Evolutionary conservation across 169 alveolate genomes (phyloP), one percentile per base, ranked within the genome.

Genomic region (Plasmodium chabaudi): DNA sequence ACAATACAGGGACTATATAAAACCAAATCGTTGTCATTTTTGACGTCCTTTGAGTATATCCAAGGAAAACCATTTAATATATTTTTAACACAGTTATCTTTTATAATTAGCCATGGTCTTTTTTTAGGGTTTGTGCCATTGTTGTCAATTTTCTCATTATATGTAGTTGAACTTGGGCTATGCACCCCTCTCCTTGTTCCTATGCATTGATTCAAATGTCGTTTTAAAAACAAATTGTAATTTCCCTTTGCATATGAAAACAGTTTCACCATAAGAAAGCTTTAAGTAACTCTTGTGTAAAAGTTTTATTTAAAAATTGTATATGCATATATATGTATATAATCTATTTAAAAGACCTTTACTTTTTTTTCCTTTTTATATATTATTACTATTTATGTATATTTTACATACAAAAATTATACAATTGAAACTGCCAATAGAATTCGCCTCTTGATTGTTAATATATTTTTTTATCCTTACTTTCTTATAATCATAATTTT

Each of bases 41-140:
- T 73, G 21, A 89, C 82, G 23, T 89, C 93, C 25, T 75, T 89
- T 5, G 87, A 44, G 60, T 72, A 89, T 57, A 89, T 6, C 93
- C 93, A 89, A 17, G 92, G 92, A 53, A 61, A 79, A 39, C 93
- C 93, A n/a, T 70, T 70, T 59, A 71, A 23, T 17, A 89, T 15
- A 46, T 47, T 67, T 59, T 87, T 75, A 9, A 75, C 93, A 56
- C 88, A 65, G 15, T 27, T 55, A 21, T 64, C 92, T 17, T 72
- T 69, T 12, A 82, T 73, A 42, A 61, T 64, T 67, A 89, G 68
- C 25, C 60, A 67, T 25, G 88, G 92, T 55, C 93, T 73, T 39
- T 90, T 84, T 2, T 21, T 12, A 19, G 94, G 94, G 19, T 34
- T 65, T 47, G 59, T 88, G 25, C 21, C 63, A 72, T 60, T 72